Evolutionary conservation across 345 rosid species (phyloP).

Genomic region (Lepidium sativum): DNA sequence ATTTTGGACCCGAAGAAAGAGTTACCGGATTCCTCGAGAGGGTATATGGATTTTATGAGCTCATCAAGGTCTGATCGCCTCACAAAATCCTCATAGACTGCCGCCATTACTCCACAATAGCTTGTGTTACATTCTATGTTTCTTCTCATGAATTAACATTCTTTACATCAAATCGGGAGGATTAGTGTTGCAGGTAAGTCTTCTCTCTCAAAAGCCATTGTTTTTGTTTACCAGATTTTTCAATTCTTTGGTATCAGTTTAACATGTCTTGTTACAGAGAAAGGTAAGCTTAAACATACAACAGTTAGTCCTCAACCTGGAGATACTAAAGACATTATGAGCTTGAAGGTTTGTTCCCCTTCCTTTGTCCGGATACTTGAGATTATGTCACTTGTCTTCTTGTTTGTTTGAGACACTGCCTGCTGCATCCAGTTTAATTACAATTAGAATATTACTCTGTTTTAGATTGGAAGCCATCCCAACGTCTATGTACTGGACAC

Average conservation of each 20-base stretch:
- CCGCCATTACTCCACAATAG: too few species aligned
- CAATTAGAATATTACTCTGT: background rate
- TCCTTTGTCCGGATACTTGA: background rate
- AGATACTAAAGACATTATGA: constrained; percentile 74
- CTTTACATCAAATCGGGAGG: constrained; percentile 83
- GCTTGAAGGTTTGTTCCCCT: constrained; percentile 53
- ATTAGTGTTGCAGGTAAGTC: constrained; percentile 59
- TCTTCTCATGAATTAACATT: too few species aligned
- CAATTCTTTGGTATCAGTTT: background rate
- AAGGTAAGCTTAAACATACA: constrained; percentile 73
- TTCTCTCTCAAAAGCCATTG: background rate
- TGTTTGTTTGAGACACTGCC: background rate
- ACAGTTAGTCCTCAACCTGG: constrained; percentile 71
- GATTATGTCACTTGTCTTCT: background rate
- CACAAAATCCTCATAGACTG: constrained; percentile 44
- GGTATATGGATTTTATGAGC: too few species aligned
- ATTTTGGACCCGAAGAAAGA: too few species aligned
- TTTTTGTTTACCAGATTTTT: background rate
- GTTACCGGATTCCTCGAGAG: too few species aligned
- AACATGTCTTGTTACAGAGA: constrained; percentile 35
- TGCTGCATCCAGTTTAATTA: background rate
- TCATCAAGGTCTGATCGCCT: too few species aligned
- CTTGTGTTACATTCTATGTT: too few species aligned
- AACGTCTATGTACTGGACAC: constrained; percentile 71
- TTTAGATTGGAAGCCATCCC: constrained; percentile 81